Percentiles rank a stretch among this genome's conserved stretches.
These are phyloP conservation scores for Penicillium sp. DNA, from an alignment of 2,329 filamentous ascomycete species.

Conservation along the genomic window DNA sequence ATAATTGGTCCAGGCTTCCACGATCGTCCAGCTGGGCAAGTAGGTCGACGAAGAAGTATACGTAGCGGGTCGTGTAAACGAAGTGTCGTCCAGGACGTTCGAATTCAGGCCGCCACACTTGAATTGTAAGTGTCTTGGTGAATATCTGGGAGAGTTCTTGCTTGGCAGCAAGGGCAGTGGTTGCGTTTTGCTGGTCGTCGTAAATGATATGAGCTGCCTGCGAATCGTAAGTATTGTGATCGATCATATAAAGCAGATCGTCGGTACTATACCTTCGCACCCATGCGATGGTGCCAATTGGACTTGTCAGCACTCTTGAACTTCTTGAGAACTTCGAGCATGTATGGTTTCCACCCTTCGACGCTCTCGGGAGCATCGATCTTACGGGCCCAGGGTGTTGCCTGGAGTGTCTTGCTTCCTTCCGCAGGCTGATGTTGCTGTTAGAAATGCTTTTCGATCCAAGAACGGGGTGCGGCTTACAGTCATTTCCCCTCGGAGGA, in stretches of 20 bases:
- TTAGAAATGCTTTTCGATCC: constrained; percentile 26
- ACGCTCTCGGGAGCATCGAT: constrained; percentile 48
- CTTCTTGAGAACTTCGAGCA: constrained; percentile 56
- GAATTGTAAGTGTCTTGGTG: constrained; percentile 90
- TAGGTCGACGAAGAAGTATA: constrained; percentile 73
- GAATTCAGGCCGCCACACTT: constrained; percentile 90
- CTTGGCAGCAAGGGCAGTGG: constrained; percentile 61
- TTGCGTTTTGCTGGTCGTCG: constrained; percentile 51
- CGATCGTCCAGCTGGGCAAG: constrained; percentile 72
- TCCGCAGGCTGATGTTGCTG: constrained; percentile 40
- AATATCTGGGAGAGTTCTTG: constrained; percentile 81
- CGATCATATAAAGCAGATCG: not conserved
- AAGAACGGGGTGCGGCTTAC: constrained; percentile 31
- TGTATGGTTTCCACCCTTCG: constrained; percentile 58
- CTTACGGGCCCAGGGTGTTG: constrained; percentile 55
- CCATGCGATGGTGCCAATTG: constrained; percentile 93
- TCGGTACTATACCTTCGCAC: constrained; percentile 60
- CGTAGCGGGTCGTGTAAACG: constrained; percentile 84
- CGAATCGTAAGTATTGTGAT: constrained; percentile 37
- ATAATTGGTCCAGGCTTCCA: constrained; percentile 68
- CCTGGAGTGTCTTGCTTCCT: constrained; percentile 49
- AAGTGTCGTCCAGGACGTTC: constrained; percentile 83
- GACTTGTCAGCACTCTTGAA: constrained; percentile 74
- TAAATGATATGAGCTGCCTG: constrained; percentile 60
- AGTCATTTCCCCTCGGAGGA: constrained; percentile 50